A percentile compares a stretch with the other conserved stretches of the same genome.
These are phyloP conservation scores for Cryphonectria naterciae DNA, from an alignment of 2,329 filamentous ascomycete genomes.

Conservation along the genomic window DNA sequence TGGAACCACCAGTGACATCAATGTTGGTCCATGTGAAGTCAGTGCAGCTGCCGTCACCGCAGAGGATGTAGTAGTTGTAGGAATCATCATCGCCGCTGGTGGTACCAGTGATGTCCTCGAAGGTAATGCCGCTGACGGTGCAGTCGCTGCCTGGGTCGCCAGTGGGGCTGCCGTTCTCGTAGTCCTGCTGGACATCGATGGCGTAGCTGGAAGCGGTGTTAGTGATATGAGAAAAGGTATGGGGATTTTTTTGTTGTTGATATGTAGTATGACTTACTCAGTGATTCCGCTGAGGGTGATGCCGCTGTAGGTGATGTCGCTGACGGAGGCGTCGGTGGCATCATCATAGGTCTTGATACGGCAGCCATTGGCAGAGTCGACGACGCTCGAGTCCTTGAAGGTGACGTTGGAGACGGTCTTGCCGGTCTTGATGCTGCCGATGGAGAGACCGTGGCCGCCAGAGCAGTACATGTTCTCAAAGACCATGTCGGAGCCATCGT, in stretches of 20 bases:
- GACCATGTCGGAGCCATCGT: slow-evolving; percentile 55
- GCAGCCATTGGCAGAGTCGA: slow-evolving; percentile 57
- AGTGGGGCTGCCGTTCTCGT: slow-evolving; percentile 49
- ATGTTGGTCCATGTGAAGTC: slow-evolving; percentile 59
- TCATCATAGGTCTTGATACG: slow-evolving; percentile 54
- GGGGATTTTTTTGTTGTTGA: not conserved
- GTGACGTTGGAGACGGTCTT: slow-evolving; percentile 57
- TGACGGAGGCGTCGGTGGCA: slow-evolving; percentile 43
- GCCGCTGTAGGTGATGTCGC: slow-evolving; percentile 33
- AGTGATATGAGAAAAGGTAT: not conserved
- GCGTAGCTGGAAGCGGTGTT: slow-evolving; percentile 36
- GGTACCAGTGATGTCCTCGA: slow-evolving; percentile 48
- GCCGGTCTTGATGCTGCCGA: slow-evolving; percentile 49
- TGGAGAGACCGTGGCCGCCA: slow-evolving; percentile 48
- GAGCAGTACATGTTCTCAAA: slow-evolving; percentile 50
- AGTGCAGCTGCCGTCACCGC: slow-evolving; percentile 53
- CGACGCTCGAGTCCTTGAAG: slow-evolving; percentile 53
- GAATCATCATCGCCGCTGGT: slow-evolving; percentile 40
- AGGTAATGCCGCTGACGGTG: slow-evolving; percentile 54
- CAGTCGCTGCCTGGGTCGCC: slow-evolving; percentile 51
- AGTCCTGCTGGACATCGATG: slow-evolving; percentile 48
- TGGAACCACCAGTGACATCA: slow-evolving; percentile 51
- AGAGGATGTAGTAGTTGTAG: slow-evolving; percentile 56
- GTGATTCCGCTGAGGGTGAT: slow-evolving; percentile 33
- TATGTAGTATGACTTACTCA: not conserved